These are phyloP conservation scores for Leucosporidium creatinivorum DNA, from an alignment of 768 basidiomycete species.

Conservation along the genomic window DNA sequence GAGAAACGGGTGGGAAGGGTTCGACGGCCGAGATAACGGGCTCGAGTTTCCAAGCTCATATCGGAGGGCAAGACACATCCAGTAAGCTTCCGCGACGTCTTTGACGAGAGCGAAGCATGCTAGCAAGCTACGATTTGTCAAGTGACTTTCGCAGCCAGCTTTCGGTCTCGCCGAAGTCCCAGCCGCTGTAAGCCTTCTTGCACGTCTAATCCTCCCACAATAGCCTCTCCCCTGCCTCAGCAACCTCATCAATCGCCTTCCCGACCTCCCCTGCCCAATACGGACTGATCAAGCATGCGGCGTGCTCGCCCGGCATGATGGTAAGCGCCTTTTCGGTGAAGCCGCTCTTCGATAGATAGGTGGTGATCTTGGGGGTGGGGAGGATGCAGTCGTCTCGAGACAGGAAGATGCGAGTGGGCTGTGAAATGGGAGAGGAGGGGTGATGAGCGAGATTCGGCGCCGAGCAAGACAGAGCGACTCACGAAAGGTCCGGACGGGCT, in stretches of 20 bases:
- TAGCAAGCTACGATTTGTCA: too few relatives aligned
- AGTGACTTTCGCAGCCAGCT: too few relatives aligned
- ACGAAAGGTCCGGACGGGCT: slow-evolving; percentile 16
- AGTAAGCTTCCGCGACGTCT: too few relatives aligned
- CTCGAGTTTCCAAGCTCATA: too few relatives aligned
- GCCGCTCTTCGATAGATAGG: slow-evolving; percentile 5
- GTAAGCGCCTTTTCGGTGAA: slow-evolving; percentile 11
- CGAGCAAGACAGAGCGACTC: not conserved
- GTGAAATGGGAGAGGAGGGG: not conserved
- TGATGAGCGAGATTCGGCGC: not conserved
- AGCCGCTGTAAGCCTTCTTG: too few relatives aligned
- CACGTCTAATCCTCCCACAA: too few relatives aligned
- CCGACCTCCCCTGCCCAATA: slow-evolving; percentile 8
- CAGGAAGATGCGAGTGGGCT: slow-evolving; percentile 26
- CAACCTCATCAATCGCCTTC: slow-evolving; percentile 14
- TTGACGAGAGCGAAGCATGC: too few relatives aligned
- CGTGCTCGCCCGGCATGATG: slow-evolving; percentile 23
- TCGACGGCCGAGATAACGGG: too few relatives aligned
- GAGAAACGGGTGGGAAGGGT: too few relatives aligned
- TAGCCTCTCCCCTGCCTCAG: slow-evolving; percentile 2
- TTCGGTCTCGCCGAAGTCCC: too few relatives aligned
- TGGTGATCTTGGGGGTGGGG: slow-evolving; percentile 7
- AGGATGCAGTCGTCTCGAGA: slow-evolving; percentile 25
- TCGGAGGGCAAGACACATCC: too few relatives aligned
- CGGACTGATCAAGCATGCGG: slow-evolving; percentile 1